Percentiles rank a stretch among this genome's conserved stretches.
Conservation (phyloP, 139 green algal species). For the Chlamydomonas schloesseri region DNA sequence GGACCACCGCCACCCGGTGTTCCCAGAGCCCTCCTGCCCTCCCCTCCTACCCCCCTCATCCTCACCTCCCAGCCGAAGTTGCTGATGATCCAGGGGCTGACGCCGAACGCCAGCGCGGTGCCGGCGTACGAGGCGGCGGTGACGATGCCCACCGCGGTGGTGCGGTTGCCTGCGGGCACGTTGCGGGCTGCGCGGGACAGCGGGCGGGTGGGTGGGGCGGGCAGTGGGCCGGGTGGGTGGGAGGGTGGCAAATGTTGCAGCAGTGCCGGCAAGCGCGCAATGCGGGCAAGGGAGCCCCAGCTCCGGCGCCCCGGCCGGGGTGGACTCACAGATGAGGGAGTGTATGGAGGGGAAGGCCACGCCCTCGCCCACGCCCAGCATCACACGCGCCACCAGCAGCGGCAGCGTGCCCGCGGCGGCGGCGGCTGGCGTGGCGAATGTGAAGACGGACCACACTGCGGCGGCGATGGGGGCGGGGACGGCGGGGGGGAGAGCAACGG, state of each 20-base stretch:
- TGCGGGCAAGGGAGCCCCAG: not conserved
- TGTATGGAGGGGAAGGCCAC: conserved; percentile 86
- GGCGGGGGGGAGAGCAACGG: too few species aligned
- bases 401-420: conserved; percentile 61
- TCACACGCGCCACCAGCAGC: conserved; percentile 70
- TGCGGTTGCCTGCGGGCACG: conserved; percentile 61
- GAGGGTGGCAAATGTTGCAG: not conserved
- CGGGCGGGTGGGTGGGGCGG: not conserved
- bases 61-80: conserved; percentile 68
- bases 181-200: conserved; percentile 48
- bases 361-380: conserved; percentile 83
- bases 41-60: not conserved
- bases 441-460: conserved; percentile 80
- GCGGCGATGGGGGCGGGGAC: conserved; percentile 38
- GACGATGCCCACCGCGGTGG: conserved; percentile 77
- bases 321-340: conserved; percentile 70
- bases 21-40: too few species aligned
- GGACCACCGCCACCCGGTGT: too few species aligned
- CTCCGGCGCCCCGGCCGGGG: not conserved
- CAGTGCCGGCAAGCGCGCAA: not conserved
- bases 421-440: conserved; percentile 66
- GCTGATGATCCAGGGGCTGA: conserved; percentile 74
- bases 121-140: conserved; percentile 81
- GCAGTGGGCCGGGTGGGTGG: not conserved
- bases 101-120: conserved; percentile 77